Evolutionary conservation across 1,284 basidiomycete genomes (phyloP), one percentile per base, ranked within the genome.

Genomic region (Trametes sp.): DNA sequence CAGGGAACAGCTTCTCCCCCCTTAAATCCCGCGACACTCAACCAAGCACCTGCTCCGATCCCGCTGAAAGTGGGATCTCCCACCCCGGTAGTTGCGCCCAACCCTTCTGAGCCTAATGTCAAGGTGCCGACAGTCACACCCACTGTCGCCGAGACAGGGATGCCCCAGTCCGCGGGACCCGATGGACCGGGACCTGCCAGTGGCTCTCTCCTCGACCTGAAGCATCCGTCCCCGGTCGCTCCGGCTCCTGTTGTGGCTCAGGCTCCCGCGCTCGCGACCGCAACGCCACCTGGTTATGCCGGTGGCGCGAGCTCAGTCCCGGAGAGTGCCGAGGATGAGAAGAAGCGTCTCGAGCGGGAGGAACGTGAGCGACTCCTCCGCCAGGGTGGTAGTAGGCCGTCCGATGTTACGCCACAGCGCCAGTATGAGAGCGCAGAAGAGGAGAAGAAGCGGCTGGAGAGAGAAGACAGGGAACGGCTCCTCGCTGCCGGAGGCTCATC

Each of bases 391-490:
- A 42, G 35, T 4, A 13, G 62, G 10, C 58, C 61, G 21, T 10
- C 44, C 14, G 21, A 49, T 5, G 65, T 62, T 13, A 11, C 55
- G 21, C 42, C 57, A 26, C 42, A 70, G 41, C 68, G 73, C 28
- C 70, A 66, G 48, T 72, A 76, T 24, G 86, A 88, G 71, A 80
- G 77, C 63, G 85, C 88, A 0, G 87, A 86, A 63, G 86, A 88
- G 21, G 88, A 90, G 80, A 90, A 90, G 81, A 84, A 80, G 75
- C 78, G 89, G 35, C 73, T 89, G 38, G 87, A 89, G 72, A 81
- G 82, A 54, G 87, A 90, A 71, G 87, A 89, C 68, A 80, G 86
- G 57, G 89, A 89, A 66, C 79, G 81, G 11, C 66, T 87, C 23
- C 70, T 86, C 48, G 75, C 74, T 23, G 73, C 73, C 5, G 78